Base-by-base conservation (phyloP, 129 eudicot species). In the Cynara cardunculus region DNA sequence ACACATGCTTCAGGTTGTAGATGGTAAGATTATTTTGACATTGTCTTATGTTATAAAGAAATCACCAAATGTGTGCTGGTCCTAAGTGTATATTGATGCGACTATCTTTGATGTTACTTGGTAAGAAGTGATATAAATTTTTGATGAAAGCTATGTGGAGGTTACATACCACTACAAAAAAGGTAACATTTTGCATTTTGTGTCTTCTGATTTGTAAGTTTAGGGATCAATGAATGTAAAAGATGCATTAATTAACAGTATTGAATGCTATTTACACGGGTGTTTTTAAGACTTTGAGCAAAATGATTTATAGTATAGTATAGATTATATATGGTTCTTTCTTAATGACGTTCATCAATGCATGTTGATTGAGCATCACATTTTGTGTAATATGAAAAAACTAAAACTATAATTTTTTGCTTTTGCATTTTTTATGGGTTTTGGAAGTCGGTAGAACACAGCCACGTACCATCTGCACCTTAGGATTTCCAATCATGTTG, bases 1-100 rank as follows among this genome's bases (percentile, higher is more conserved):
- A 31, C 85, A 84, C 80, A 86, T 96, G 92, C 87, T 88, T 27
- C 85, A 84, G 34, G 72, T 24, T 59, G 56, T 87, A 22, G 59
- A 85, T 41, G 93, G 99, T 92, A 80, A 78, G 83, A 64, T 26
- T 22, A 35, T 28, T 64, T 73, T 71, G 37, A 9, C 39, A 24
- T 26, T n/a, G 16, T 69, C 49, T 18, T 31, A 53, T 53, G 21
- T 53, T 53, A 53, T 53, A 53, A 18, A 53, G 62, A 53, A 53
- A 53, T 18, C 62, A 53, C 22, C 62, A 53, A 16, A 16, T 53
- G 62, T 53, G 22, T 18, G 1, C 21, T 16, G 62, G 8, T 53
- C 5, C 61, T 2, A 39, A 39, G 49, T 46, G 61, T 16, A 46
- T 46, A 46, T 3, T 46, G 19, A 46, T 46, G 59, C 59, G 9